Evolutionary conservation across 202 grass and related monocot species (phyloP).

Genomic region (Brachypodium distachyon): DNA sequence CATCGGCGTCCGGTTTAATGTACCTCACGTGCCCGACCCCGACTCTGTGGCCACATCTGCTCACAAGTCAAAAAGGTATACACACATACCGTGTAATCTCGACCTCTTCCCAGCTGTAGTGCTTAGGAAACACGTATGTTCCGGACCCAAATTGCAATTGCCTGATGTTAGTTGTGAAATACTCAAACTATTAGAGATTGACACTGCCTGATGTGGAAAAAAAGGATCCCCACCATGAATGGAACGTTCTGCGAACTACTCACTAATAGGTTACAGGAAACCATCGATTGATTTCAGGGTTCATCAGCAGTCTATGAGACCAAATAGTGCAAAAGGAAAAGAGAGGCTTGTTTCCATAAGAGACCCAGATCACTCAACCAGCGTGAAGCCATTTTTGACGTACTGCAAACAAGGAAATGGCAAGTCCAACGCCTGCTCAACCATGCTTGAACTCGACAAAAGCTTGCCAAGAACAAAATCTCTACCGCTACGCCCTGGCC

Average conservation of each 20-base stretch:
- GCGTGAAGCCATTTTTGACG: constrained; percentile 53
- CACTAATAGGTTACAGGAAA: neutral
- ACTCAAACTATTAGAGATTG: too few relatives aligned
- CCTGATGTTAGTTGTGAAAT: too few relatives aligned
- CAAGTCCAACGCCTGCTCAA: constrained; percentile 43
- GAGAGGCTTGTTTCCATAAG: neutral
- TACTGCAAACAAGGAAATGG: constrained; percentile 68
- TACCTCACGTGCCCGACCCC: constrained; percentile 4
- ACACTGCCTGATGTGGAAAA: too few relatives aligned
- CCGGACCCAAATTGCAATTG: neutral
- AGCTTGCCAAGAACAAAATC: constrained; percentile 55
- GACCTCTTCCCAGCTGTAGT: neutral
- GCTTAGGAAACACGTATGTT: neutral
- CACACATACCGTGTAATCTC: neutral
- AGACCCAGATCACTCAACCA: constrained; percentile 36
- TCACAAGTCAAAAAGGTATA: neutral
- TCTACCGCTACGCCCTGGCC: neutral
- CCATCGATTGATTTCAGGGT: neutral
- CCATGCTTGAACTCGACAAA: constrained; percentile 40
- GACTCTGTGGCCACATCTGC: neutral
- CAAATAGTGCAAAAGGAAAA: neutral
- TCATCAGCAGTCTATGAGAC: neutral
- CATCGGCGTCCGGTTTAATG: constrained; percentile 18
- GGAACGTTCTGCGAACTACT: neutral
- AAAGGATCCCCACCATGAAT: too few relatives aligned